Conservation (phyloP, 495 filamentous ascomycete species). For the Penicillium steckii region DNA sequence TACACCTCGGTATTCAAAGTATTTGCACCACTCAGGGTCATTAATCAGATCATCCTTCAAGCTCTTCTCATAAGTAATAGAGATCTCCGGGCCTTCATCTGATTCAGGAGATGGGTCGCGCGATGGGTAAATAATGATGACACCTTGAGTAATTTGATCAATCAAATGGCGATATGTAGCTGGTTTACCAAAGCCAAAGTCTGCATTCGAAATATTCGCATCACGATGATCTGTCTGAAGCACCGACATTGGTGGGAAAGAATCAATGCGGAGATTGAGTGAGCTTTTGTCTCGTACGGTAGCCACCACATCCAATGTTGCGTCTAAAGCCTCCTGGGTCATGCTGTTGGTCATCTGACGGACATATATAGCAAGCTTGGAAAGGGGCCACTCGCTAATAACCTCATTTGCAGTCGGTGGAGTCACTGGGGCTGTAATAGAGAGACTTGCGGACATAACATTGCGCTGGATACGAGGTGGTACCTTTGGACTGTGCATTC, state of each 20-base stretch:
- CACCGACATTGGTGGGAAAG: conserved; percentile 18
- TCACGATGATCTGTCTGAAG: conserved; percentile 28
- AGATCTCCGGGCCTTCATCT: conserved; percentile 42
- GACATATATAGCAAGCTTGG: conserved; percentile 35
- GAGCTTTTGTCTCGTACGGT: conserved; percentile 37
- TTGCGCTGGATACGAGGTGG: conserved; percentile 35
- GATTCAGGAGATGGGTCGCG: background rate
- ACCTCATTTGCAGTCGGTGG: conserved; percentile 27
- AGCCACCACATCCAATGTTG: conserved; percentile 29
- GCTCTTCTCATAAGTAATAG: conserved; percentile 38
- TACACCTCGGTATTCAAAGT: conserved; percentile 38
- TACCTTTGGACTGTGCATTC: conserved; percentile 28
- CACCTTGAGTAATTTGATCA: conserved; percentile 14
- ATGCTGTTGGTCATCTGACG: conserved; percentile 36
- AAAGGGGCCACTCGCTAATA: conserved; percentile 34
- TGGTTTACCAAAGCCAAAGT: conserved; percentile 27
- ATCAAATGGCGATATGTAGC: conserved; percentile 20
- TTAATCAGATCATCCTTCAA: conserved; percentile 31
- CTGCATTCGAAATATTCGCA: conserved; percentile 15
- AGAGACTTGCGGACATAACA: conserved; percentile 29
- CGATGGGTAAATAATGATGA: conserved; percentile 22
- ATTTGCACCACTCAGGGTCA: conserved; percentile 38
- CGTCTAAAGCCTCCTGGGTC: conserved; percentile 26
- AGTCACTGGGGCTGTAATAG: conserved; percentile 2
- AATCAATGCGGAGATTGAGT: conserved; percentile 19